Percentiles rank a stretch among this genome's conserved stretches.
Evolutionary conservation across 1,284 basidiomycete species (phyloP).

Genomic region (Pseudozyma sp.): DNA sequence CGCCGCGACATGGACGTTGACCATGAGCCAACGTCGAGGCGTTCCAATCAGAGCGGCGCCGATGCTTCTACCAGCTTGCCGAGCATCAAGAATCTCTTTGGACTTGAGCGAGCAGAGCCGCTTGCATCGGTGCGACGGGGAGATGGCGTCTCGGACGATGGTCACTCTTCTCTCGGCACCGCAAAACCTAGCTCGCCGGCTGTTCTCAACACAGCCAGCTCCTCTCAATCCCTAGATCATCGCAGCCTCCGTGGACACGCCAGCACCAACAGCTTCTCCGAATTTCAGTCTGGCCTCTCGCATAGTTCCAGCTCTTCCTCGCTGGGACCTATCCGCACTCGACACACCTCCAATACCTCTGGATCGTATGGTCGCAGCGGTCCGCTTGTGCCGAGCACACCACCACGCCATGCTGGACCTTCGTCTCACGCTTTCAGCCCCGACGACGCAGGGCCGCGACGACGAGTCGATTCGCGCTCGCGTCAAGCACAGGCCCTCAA

Average conservation of each 20-base stretch:
- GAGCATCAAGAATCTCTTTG: slow-evolving; percentile 51
- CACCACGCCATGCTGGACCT: slow-evolving; percentile 34
- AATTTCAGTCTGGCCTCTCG: slow-evolving; percentile 37
- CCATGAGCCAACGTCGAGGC: slow-evolving; percentile 23
- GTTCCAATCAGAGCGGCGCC: slow-evolving; percentile 4
- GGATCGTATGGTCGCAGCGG: slow-evolving; percentile 35
- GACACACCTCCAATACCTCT: slow-evolving; percentile 36
- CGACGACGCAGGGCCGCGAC: slow-evolving; percentile 29
- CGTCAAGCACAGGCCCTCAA: slow-evolving; percentile 49
- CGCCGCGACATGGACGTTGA: slow-evolving; percentile 44
- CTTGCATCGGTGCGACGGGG: slow-evolving; percentile 33
- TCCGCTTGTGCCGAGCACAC: slow-evolving; percentile 36
- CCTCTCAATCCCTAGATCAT: slow-evolving; percentile 27
- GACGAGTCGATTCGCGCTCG: slow-evolving; percentile 45
- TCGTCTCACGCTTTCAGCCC: slow-evolving; percentile 37
- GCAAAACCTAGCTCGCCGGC: slow-evolving; percentile 37
- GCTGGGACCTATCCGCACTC: slow-evolving; percentile 44
- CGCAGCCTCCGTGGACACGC: slow-evolving; percentile 36
- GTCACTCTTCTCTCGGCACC: slow-evolving; percentile 23
- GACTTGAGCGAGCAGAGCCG: slow-evolving; percentile 40
- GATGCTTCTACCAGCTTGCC: slow-evolving; percentile 41
- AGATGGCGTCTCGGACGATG: slow-evolving; percentile 32
- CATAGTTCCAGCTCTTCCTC: slow-evolving; percentile 44
- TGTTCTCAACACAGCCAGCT: slow-evolving; percentile 8
- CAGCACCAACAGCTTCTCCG: slow-evolving; percentile 50